Evolutionary conservation across 805 yeast species (phyloP), one percentile per base, ranked within the genome.

Genomic region (Saturnispora hagleri): DNA sequence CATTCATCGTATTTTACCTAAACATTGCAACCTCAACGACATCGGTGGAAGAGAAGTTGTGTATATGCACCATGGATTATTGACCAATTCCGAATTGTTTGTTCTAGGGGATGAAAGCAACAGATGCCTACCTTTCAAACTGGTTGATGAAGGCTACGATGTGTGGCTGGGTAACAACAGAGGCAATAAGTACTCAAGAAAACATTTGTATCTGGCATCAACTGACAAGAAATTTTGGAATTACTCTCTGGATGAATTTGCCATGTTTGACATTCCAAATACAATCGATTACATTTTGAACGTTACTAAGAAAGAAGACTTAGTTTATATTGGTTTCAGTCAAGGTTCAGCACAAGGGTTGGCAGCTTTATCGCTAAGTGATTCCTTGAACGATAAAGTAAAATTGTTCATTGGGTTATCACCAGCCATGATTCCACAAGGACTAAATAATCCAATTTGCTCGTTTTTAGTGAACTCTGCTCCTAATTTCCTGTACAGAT

Each of bases 331-430:
- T 57, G 98, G 97, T 1, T 91, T 91, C 62, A 82, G 90, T 26
- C 98, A 90, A 66, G 98, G 98, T 20, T 82, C 95, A 0, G 95
- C 97, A 1, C 97, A 91, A 66, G 89, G 89, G 42, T 83, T 90
- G 65, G 97, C 96, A 0, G 76, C 95, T 10, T 70, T 89, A 22
- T 78, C 93, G 0, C 60, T 82, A 17, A 80, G 82, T 61, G 81
- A 84, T 7, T 72, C 74, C 2, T 71, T 90, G 52, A 87, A 86
- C 64, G 58, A 66, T 66, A 73, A 75, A 52, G 69, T 77, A 46
- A 75, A 75, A 35, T 60, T 65, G 48, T 84, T 90, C 56, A 79
- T 90, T 52, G 97, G 96, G 2, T 77, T 90, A 44, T 87, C 96
- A 0, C 98, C 98, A 0, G 97, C 97, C 1, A 84, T 91, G 76